Evolutionary conservation across 2,329 filamentous ascomycete genomes (phyloP), one percentile per base, ranked within the genome.

Genomic region (Phaeophleospora eucalypticola): DNA sequence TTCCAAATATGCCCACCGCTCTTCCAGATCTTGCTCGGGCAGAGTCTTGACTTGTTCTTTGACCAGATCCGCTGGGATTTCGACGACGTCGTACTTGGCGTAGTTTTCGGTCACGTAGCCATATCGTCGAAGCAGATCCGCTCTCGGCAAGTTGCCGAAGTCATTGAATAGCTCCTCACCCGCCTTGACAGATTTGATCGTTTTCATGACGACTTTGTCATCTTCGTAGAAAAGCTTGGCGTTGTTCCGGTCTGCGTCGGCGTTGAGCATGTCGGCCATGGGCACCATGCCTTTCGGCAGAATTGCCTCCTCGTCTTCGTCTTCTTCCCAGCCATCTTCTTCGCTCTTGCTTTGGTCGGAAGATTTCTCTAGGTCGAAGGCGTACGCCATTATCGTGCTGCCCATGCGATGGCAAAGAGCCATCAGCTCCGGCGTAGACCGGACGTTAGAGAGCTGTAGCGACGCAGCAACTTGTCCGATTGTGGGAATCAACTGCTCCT

Each of bases 301-400:
- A 3, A 67, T 65, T 4, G 41, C 48, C 8, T 39, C 39, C 18
- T 55, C 59, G 41, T 61, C 58, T n/a, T 68, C 71, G 24, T 76
- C 72, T 20, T 70, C 70, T 50, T 63, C 60, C 59, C 60, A 61
- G 8, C 53, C 62, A 15, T 73, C 73, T 39, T 78, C 77, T 2
- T 82, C 78, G 2, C 81, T 79, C 0, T 80, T 74, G 3, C 82
- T 74, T 17, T 81, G 77, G 0, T 66, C 60, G n/a, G 58, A 57
- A 3, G 63, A 59, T 29, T 74, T 74, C 54, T 82, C 80, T 4
- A 95, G 78, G 57, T 95, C 89, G 63, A 95, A 95, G 0, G 89
- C 89, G 63, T 95, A 95, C 0, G 89, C 85, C 89, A 95, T 94
- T 56, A 95, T 91, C 14, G 86, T 82, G 51, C 85, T 90, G 1